These are phyloP conservation scores for Saccharomycopsis selenospora DNA, from an alignment of 805 yeast genomes.

Conservation along the genomic window DNA sequence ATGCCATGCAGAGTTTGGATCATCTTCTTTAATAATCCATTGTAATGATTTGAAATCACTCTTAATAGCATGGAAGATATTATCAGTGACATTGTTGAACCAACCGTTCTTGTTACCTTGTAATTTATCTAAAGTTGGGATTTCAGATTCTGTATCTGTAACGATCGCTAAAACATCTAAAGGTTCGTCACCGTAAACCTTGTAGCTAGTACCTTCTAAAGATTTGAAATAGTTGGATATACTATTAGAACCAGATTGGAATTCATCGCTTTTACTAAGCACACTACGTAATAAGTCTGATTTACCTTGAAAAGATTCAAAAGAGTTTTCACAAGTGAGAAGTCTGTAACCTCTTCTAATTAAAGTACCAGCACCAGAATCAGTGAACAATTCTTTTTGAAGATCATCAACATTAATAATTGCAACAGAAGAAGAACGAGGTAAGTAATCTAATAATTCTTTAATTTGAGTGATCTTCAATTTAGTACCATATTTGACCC, in stretches of 20 bases:
- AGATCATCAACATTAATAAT: constrained; percentile 91
- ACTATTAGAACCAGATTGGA: constrained; percentile 59
- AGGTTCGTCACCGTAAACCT: constrained; percentile 91
- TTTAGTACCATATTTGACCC: constrained; percentile 99
- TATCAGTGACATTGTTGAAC: constrained; percentile 96
- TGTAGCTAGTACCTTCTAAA: constrained; percentile 40
- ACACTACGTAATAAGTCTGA: constrained; percentile 72
- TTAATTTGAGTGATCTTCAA: constrained; percentile 94
- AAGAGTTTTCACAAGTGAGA: constrained; percentile 52
- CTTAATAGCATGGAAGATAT: constrained; percentile 75
- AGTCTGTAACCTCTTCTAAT: constrained; percentile 95
- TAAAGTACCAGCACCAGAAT: constrained; percentile 98
- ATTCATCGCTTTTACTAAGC: constrained; percentile 67
- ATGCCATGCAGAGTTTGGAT: constrained; percentile 85
- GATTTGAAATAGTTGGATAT: constrained; percentile 77
- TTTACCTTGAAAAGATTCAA: constrained; percentile 51
- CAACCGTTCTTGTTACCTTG: constrained; percentile 86
- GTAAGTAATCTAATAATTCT: constrained; percentile 87
- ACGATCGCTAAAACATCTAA: constrained; percentile 90
- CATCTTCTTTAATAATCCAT: constrained; percentile 89
- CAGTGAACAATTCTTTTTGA: constrained; percentile 96
- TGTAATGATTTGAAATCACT: constrained; percentile 67
- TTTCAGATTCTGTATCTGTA: constrained; percentile 33
- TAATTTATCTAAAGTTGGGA: constrained; percentile 77
- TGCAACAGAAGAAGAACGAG: constrained; percentile 96